Conservation (phyloP, 257 asterid genomes). For the Solanum piurae region DNA sequence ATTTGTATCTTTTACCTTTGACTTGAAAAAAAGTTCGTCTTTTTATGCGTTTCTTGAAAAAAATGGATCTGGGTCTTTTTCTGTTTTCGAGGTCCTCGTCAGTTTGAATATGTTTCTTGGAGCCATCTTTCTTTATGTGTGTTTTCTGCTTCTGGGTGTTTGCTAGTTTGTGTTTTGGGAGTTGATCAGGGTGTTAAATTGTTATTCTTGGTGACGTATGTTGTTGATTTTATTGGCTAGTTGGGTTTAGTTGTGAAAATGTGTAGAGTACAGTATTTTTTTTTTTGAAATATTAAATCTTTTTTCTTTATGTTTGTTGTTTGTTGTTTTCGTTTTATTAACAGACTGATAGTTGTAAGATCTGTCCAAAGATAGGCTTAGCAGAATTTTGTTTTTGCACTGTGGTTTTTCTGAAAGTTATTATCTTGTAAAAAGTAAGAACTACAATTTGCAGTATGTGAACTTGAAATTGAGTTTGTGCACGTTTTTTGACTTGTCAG, state of each 20-base stretch:
- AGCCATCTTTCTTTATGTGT: neutral
- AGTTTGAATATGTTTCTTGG: conserved; percentile 8
- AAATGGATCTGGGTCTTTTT: conserved; percentile 28
- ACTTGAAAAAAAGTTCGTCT: neutral
- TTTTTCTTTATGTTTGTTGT: neutral
- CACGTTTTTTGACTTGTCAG: conserved; percentile 19
- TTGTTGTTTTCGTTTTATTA: neutral
- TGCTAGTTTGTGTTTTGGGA: neutral
- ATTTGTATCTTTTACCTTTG: neutral
- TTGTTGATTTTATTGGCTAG: neutral
- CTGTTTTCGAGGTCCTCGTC: neutral
- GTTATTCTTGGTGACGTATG: neutral
- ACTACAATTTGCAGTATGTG: neutral
- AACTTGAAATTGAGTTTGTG: neutral
- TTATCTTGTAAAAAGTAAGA: neutral
- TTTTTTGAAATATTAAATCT: neutral
- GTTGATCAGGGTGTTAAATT: neutral
- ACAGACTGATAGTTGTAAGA: neutral
- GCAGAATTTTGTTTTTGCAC: neutral
- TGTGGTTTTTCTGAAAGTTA: neutral
- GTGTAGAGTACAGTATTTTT: neutral
- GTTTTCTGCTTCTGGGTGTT: neutral
- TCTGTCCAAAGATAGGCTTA: neutral
- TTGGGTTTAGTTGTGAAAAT: neutral
- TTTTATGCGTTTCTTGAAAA: neutral